phyloP scores from a whole-genome alignment of 345 rosid genomes.

The Combretum micranthum region DNA sequence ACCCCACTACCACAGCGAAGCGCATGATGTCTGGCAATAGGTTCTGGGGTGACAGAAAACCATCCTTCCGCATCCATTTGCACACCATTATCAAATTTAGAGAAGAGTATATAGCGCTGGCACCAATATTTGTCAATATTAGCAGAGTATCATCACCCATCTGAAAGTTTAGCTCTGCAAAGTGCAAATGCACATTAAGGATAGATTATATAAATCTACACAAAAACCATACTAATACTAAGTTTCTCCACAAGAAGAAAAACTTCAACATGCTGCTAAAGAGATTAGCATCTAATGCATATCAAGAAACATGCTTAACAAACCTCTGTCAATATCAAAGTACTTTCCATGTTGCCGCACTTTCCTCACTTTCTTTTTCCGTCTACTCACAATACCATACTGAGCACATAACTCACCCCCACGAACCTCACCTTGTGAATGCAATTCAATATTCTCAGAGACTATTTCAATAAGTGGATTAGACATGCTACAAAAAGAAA shows the following conservation, averaged over 20 bases:
- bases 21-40: slow-evolving; percentile 83
- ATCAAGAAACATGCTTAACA: neutral
- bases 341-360: slow-evolving; percentile 23
- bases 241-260: neutral
- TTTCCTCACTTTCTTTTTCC: slow-evolving; percentile 51
- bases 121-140: slow-evolving; percentile 68
- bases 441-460: slow-evolving; percentile 14
- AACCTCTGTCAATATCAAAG: slow-evolving; percentile 35
- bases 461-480: slow-evolving; percentile 21
- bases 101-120: slow-evolving; percentile 74
- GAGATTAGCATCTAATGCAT: neutral
- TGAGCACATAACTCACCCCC: slow-evolving; percentile 20
- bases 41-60: slow-evolving; percentile 97
- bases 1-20: slow-evolving; percentile 46
- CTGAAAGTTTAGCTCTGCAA: slow-evolving; percentile 39
- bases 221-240: slow-evolving; percentile 1
- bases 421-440: slow-evolving; percentile 18
- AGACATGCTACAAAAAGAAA: slow-evolving; percentile 33
- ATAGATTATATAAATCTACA: neutral
- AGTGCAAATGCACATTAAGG: slow-evolving; percentile 3
- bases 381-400: slow-evolving; percentile 18
- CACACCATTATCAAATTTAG: slow-evolving; percentile 75
- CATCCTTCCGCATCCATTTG: slow-evolving; percentile 97
- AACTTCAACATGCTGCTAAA: neutral
- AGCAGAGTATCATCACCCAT: slow-evolving; percentile 38